Percentiles rank a stretch among this genome's conserved stretches.
Conservation (phyloP, 441 rosid species). For the Bocquillonia castaneifolia region DNA sequence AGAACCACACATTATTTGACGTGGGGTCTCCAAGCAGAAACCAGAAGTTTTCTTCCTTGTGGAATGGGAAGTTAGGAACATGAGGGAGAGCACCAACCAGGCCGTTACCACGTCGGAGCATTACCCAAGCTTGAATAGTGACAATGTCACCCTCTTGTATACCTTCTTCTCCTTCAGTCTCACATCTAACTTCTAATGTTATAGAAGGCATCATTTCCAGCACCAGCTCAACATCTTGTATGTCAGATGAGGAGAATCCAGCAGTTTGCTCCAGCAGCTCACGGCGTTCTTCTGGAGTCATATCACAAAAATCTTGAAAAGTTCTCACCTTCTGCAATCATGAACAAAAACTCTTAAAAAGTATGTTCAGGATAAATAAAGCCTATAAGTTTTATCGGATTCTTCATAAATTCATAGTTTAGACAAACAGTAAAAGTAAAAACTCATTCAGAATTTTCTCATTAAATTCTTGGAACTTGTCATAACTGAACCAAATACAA, state of each 20-base stretch:
- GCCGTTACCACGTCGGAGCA: constrained; percentile 73
- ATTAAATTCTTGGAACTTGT: no score
- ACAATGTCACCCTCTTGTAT: constrained; percentile 88
- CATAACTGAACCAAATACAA: no score
- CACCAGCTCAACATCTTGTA: constrained; percentile 73
- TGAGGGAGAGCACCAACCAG: constrained; percentile 84
- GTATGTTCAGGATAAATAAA: no score
- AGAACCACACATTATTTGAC: constrained; percentile 87
- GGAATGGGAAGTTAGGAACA: constrained; percentile 81
- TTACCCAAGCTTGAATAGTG: constrained; percentile 84
- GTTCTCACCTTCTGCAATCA: constrained; percentile 82
- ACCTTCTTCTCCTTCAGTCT: constrained; percentile 97
- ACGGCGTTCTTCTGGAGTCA: constrained; percentile 61
- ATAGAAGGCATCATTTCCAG: constrained; percentile 92
- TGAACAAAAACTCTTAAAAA: constrained; percentile 7
- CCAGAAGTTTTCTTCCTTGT: constrained; percentile 96
- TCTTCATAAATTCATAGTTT: no score
- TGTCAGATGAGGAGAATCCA: constrained; percentile 64
- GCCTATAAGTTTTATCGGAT: no score
- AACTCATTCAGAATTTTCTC: no score
- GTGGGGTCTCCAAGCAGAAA: constrained; percentile 72
- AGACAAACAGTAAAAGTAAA: no score
- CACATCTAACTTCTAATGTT: constrained; percentile 72
- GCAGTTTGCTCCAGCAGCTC: constrained; percentile 69
- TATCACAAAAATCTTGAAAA: constrained; percentile 72